Conservation (phyloP, 2,329 filamentous ascomycete species). For the Fonsecaea erecta region DNA sequence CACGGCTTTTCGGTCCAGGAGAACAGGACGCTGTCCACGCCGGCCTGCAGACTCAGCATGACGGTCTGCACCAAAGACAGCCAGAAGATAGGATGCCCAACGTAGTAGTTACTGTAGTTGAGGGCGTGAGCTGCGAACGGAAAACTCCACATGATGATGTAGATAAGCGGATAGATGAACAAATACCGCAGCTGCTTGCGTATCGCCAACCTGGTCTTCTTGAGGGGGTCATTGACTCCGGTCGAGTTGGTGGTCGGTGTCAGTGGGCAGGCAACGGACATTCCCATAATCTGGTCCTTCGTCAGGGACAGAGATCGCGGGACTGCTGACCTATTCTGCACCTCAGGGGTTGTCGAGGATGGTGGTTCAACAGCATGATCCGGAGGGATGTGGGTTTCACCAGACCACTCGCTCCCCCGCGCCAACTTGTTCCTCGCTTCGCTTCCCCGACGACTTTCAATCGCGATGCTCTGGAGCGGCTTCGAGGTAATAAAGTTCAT, state of each 20-base stretch:
- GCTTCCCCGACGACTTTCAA: background rate
- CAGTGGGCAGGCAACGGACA: background rate
- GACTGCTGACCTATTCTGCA: background rate
- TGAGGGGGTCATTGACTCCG: slow-evolving; percentile 30
- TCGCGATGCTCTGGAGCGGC: background rate
- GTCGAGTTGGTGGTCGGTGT: background rate
- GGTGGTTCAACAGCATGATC: background rate
- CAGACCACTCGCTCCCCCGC: slow-evolving; percentile 29
- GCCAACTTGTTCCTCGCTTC: background rate
- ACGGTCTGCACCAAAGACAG: slow-evolving; percentile 61
- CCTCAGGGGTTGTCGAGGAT: background rate
- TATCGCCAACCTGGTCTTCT: slow-evolving; percentile 60
- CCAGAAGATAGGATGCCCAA: slow-evolving; percentile 59
- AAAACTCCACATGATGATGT: slow-evolving; percentile 72
- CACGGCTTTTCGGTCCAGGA: slow-evolving; percentile 72
- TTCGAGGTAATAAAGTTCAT: slow-evolving; percentile 35
- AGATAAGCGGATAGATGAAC: slow-evolving; percentile 76
- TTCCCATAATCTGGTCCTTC: background rate
- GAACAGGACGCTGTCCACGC: slow-evolving; percentile 71
- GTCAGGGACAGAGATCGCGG: background rate
- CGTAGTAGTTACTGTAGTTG: slow-evolving; percentile 60
- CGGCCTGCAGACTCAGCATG: slow-evolving; percentile 68
- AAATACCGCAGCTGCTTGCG: slow-evolving; percentile 71
- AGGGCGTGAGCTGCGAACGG: slow-evolving; percentile 70
- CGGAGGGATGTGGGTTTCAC: slow-evolving; percentile 21